Percentiles rank a stretch among this genome's conserved stretches.
These are phyloP conservation scores for Lecanosticta acicola DNA, from an alignment of 2,329 filamentous ascomycete genomes.

Conservation along the genomic window DNA sequence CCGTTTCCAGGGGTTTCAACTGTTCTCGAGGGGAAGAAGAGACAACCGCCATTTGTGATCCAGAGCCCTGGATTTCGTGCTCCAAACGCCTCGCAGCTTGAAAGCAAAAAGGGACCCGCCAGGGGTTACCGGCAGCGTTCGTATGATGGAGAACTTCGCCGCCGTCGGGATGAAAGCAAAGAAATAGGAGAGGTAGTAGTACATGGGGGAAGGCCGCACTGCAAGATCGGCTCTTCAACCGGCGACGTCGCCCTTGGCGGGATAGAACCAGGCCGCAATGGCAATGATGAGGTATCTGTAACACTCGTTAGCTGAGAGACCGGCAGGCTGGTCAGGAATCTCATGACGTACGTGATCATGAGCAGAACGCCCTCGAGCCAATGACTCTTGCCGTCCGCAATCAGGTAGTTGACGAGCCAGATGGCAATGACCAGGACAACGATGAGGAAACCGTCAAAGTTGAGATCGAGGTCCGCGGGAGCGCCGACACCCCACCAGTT, in stretches of 20 bases:
- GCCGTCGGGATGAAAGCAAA: too few species aligned
- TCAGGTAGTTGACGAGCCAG: conserved; percentile 58
- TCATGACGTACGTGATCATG: conserved; percentile 14
- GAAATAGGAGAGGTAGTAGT: too few species aligned
- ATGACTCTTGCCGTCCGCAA: conserved; percentile 44
- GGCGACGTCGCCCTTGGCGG: conserved; percentile 20
- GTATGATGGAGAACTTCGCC: too few species aligned
- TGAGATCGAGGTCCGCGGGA: conserved; percentile 59
- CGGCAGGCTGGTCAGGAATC: conserved; percentile 1
- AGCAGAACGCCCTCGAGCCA: conserved; percentile 58
- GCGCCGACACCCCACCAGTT: conserved; percentile 53
- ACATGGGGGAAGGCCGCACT: too few species aligned
- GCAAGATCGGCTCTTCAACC: conserved; percentile 11
- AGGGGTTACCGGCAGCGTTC: too few species aligned
- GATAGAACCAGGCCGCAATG: conserved; percentile 51
- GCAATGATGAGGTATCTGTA: conserved; percentile 54
- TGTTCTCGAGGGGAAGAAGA: too few species aligned
- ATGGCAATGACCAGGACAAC: conserved; percentile 54
- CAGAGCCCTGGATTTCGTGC: too few species aligned
- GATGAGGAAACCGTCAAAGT: conserved; percentile 85
- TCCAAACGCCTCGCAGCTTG: too few species aligned
- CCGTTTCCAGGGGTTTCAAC: too few species aligned
- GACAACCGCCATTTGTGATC: too few species aligned
- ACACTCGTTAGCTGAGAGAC: not conserved
- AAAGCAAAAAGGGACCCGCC: too few species aligned